Conservation (phyloP, 176 grass and related monocot species). For the Cenchrus americanus region DNA sequence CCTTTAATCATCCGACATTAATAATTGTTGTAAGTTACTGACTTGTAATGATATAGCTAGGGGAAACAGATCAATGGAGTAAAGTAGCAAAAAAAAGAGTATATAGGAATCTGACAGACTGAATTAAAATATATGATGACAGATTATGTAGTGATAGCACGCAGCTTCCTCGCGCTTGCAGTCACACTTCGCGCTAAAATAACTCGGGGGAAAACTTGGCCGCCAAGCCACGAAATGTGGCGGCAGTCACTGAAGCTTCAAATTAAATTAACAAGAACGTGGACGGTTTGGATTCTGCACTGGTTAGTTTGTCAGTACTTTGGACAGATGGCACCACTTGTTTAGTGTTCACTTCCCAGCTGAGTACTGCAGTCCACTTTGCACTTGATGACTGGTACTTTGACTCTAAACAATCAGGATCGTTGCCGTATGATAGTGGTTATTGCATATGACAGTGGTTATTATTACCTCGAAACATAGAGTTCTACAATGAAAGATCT, state of each 20-base stretch:
- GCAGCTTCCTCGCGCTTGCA: background rate
- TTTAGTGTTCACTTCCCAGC: background rate
- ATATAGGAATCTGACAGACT: too few species aligned
- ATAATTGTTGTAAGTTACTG: too few species aligned
- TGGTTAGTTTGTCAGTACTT: background rate
- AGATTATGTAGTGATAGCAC: background rate
- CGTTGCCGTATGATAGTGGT: background rate
- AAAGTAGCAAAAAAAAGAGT: background rate
- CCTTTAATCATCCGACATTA: too few species aligned
- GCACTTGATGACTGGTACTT: background rate
- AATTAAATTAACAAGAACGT: background rate
- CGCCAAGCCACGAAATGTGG: background rate
- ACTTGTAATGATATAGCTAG: too few species aligned
- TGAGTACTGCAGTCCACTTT: background rate
- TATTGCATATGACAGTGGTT: background rate
- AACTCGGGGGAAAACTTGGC: background rate
- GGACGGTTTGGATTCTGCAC: background rate
- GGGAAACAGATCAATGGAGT: too few species aligned
- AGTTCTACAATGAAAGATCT: background rate
- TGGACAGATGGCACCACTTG: background rate
- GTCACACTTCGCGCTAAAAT: background rate
- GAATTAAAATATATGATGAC: too few species aligned
- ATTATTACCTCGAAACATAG: background rate
- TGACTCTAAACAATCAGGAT: background rate
- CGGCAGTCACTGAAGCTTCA: too few species aligned